Percentiles rank a stretch among this genome's conserved stretches.
phyloP scores from a whole-genome alignment of 805 yeast genomes.

The Grigorovia jiainica region DNA sequence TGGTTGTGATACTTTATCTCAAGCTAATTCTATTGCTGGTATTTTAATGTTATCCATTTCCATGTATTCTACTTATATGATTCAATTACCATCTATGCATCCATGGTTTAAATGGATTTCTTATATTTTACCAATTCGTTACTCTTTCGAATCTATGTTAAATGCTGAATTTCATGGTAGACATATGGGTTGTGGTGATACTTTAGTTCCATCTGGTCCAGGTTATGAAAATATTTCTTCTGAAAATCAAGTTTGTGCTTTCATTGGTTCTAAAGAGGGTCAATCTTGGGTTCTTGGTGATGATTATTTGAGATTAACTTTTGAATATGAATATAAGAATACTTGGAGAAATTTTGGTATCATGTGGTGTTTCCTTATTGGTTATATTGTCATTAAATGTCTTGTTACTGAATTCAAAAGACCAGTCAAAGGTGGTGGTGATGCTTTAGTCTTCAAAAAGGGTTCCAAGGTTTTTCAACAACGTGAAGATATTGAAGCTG shows the following conservation, averaged over 20 bases:
- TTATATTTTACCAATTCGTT: constrained; percentile 44
- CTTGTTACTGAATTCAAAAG: constrained; percentile 19
- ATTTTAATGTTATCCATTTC: constrained; percentile 38
- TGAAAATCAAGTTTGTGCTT: constrained; percentile 42
- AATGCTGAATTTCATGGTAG: constrained; percentile 20
- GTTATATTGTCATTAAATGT: constrained; percentile 16
- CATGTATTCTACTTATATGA: constrained; percentile 52
- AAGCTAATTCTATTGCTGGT: constrained; percentile 53
- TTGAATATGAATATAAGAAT: constrained; percentile 44
- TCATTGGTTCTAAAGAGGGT: constrained; percentile 55
- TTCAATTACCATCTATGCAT: constrained; percentile 49
- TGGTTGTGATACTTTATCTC: constrained; percentile 36
- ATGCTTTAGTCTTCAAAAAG: constrained; percentile 41
- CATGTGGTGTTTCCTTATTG: constrained; percentile 36
- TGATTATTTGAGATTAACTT: constrained; percentile 40
- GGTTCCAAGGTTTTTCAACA: constrained; percentile 30
- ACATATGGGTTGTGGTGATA: constrained; percentile 22
- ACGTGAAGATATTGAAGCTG: constrained; percentile 13
- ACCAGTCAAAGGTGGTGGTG: constrained; percentile 25
- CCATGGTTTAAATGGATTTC: constrained; percentile 62
- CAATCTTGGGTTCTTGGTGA: constrained; percentile 46
- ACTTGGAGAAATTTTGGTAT: constrained; percentile 80
- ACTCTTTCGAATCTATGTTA: constrained; percentile 47
- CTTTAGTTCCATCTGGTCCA: constrained; percentile 48
- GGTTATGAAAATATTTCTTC: constrained; percentile 35